Percentiles rank a stretch among this genome's conserved stretches.
Conservation (phyloP, 2,329 filamentous ascomycete genomes). For the Monosporascus sp. region DNA sequence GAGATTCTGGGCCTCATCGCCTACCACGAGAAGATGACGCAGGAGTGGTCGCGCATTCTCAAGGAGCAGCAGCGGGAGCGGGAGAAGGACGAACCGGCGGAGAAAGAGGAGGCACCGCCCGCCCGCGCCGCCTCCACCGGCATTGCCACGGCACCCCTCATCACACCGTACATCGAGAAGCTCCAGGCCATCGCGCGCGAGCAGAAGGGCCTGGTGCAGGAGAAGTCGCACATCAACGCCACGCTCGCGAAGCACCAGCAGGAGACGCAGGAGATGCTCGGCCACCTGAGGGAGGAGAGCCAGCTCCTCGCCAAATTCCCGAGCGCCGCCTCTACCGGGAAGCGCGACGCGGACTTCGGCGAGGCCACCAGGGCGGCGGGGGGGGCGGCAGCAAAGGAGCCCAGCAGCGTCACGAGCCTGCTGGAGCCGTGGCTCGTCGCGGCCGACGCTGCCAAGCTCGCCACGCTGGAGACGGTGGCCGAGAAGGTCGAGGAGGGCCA, state of each 20-base stretch:
- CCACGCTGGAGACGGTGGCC: conserved; percentile 51
- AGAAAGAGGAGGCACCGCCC: not conserved
- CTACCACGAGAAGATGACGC: conserved; percentile 14
- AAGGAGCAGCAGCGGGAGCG: conserved; percentile 5
- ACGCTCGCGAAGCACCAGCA: conserved; percentile 45
- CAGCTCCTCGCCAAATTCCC: conserved; percentile 52
- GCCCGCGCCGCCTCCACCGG: conserved; percentile 7
- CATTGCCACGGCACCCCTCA: conserved; percentile 34
- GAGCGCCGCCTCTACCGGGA: conserved; percentile 28
- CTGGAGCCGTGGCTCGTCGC: conserved; percentile 56
- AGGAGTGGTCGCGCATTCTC: conserved; percentile 4
- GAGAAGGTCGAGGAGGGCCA: conserved; percentile 57
- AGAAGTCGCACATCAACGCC: conserved; percentile 52
- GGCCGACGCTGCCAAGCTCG: conserved; percentile 54
- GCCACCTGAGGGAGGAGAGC: conserved; percentile 55
- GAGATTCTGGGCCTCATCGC: conserved; percentile 38
- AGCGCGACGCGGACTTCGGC: conserved; percentile 35
- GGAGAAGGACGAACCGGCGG: conserved; percentile 7
- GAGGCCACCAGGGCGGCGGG: conserved; percentile 31
- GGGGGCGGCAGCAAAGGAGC: conserved; percentile 26
- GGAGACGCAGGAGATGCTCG: conserved; percentile 43
- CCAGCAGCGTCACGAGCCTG: conserved; percentile 32
- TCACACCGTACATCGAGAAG: conserved; percentile 51
- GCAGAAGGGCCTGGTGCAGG: conserved; percentile 51
- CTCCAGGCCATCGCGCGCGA: conserved; percentile 47